Conservation (phyloP, 441 rosid genomes). For the Populus hybrid region DNA sequence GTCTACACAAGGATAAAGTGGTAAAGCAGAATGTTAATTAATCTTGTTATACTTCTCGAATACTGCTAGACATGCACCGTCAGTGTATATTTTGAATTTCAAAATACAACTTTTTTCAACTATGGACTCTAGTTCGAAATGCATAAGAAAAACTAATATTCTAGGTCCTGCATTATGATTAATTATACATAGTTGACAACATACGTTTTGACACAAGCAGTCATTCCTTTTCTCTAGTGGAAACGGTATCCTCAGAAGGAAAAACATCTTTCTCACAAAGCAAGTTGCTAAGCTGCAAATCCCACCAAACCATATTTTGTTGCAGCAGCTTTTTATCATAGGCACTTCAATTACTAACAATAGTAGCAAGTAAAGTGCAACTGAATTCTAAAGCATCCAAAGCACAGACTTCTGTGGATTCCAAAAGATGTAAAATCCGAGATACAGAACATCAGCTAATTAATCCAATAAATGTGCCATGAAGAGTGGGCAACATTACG, state of each 20-base stretch:
- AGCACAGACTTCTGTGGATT: not conserved
- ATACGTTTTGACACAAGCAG: not conserved
- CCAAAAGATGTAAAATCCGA: not conserved
- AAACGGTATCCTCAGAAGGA: not conserved
- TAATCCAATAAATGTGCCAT: not conserved
- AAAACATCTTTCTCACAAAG: not conserved
- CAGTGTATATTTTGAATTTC: not conserved
- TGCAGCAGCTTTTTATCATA: not conserved
- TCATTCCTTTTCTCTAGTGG: not conserved
- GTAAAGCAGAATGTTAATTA: not conserved
- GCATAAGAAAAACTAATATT: not conserved
- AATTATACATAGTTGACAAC: not conserved
- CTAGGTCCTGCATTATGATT: not conserved
- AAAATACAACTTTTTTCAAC: not conserved
- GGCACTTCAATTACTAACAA: not conserved
- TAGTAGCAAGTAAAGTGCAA: not conserved
- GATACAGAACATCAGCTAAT: not conserved
- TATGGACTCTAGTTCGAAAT: not conserved
- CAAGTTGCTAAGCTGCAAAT: not conserved
- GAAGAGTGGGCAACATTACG: not conserved
- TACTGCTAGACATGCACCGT: not conserved
- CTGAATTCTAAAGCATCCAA: not conserved
- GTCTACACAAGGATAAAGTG: not conserved
- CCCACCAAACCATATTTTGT: not conserved
- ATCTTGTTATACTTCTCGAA: not conserved